Conservation (phyloP, 352 stramenopile species). For the Pythium plurisporium region DNA sequence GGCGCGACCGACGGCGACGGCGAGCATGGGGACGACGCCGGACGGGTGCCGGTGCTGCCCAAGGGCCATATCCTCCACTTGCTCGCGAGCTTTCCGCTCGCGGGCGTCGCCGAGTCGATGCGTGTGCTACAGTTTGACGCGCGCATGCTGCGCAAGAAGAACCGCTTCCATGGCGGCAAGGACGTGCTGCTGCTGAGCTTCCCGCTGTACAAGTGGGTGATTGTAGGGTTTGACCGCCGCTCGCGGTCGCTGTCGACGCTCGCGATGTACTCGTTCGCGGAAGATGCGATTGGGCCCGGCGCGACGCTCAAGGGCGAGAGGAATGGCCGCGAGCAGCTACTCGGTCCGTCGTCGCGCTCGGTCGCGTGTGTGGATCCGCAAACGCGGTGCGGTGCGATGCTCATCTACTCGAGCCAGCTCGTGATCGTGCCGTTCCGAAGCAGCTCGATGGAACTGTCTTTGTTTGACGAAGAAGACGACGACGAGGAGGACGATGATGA, state of each 20-base stretch:
- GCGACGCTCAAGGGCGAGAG: constrained; percentile 78
- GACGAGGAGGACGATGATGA: constrained; percentile 54
- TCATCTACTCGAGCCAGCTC: constrained; percentile 80
- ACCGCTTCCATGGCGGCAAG: constrained; percentile 62
- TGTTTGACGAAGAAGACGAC: constrained; percentile 78
- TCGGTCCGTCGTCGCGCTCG: constrained; percentile 53
- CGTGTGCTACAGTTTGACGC: constrained; percentile 71
- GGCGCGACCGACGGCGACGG: not conserved
- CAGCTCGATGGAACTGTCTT: constrained; percentile 70
- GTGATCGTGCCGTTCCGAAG: constrained; percentile 78
- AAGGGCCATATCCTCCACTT: constrained; percentile 73
- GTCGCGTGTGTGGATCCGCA: constrained; percentile 64
- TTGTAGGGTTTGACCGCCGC: constrained; percentile 70
- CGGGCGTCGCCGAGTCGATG: constrained; percentile 64
- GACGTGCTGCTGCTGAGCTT: constrained; percentile 81
- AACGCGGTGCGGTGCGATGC: constrained; percentile 73
- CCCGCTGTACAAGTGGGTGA: constrained; percentile 68
- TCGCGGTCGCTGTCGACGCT: constrained; percentile 49
- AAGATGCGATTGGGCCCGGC: constrained; percentile 76
- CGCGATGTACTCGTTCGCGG: constrained; percentile 75
- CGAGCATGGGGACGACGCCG: not conserved
- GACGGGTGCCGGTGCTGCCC: constrained; percentile 6
- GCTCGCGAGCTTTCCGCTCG: constrained; percentile 64
- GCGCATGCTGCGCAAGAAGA: constrained; percentile 57
- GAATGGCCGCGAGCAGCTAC: constrained; percentile 67